These are phyloP conservation scores for Claviceps purpurea DNA, from an alignment of 2,329 filamentous ascomycete species.

Conservation along the genomic window DNA sequence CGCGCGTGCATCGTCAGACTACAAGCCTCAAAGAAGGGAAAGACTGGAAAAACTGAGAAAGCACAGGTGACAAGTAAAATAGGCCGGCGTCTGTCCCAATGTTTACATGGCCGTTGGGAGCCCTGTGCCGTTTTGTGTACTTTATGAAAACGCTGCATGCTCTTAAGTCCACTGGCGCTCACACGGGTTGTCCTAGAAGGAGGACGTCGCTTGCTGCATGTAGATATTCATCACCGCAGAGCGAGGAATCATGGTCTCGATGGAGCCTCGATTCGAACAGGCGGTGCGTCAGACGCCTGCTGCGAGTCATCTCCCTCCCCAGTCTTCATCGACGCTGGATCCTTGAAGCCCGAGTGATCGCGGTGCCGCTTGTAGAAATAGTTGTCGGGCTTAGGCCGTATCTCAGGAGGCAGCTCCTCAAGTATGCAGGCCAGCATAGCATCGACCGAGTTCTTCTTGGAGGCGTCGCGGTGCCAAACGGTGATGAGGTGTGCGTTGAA, in stretches of 20 bases:
- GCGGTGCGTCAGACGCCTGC: slow-evolving; percentile 18
- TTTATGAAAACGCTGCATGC: too few species aligned
- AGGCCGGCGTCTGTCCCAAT: too few species aligned
- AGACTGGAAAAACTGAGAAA: too few species aligned
- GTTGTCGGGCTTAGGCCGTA: slow-evolving; percentile 56
- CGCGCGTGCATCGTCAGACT: too few species aligned
- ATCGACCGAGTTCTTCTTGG: slow-evolving; percentile 66
- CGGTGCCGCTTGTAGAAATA: slow-evolving; percentile 85
- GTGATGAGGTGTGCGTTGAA: slow-evolving; percentile 83
- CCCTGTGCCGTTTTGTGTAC: too few species aligned
- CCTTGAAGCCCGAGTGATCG: slow-evolving; percentile 73
- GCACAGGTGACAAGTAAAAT: too few species aligned
- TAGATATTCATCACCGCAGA: not conserved
- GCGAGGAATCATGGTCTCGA: slow-evolving; percentile 5
- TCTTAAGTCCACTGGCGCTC: too few species aligned
- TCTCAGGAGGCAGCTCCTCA: slow-evolving; percentile 56
- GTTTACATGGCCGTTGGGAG: too few species aligned
- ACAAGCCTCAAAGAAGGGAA: too few species aligned
- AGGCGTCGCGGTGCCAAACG: slow-evolving; percentile 84
- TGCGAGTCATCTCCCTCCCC: slow-evolving; percentile 27
- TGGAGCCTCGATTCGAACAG: slow-evolving; percentile 13
- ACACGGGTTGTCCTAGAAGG: too few species aligned
- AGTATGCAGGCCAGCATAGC: slow-evolving; percentile 60
- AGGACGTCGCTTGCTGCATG: too few species aligned
- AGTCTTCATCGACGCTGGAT: slow-evolving; percentile 19